Base-by-base conservation (phyloP, 1,284 basidiomycete genomes). In the Coniferiporia weirii region DNA sequence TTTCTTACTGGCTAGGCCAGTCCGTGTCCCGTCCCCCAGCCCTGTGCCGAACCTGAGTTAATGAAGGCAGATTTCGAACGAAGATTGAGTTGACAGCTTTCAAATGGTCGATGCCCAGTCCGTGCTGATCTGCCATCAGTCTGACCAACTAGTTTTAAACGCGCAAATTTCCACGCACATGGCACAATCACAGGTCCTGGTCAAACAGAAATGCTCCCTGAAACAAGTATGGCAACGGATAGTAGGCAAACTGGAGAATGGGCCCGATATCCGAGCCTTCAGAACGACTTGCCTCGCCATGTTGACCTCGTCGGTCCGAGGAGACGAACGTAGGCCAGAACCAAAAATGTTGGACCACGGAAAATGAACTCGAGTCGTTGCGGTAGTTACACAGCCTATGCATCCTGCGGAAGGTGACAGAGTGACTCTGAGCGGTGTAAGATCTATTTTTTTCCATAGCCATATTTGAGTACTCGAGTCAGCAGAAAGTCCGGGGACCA, bases 101-200 rank as follows among this genome's bases (percentile, higher is more conserved):
- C 50, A 52, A 52, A 48, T 32, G 12, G 15, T 44, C 34, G 34
- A n/a, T 58, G 20, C 32, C 56, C 56, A 27, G 52, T 58, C 51
- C 56, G 56, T 22, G 13, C 17, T 47, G 48, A 58, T 58, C 45
- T 52, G 45, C 17, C 32, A 58, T 38, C 22, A 38, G 43, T 27
- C 51, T 40, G 52, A 27, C 27, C 27, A 27, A 27, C 27, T 27
- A 5, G 27, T 27, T 52, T 22, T 36, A 47, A 45, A 38, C 34
- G 51, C n/a, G n/a, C n/a, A 27, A 43, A 50, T 38, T 38, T 52
- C 47, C 52, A 49, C 56, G 40, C 38, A 40, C 15, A 46, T 52
- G 45, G 49, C 40, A 44, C 35, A 36, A 58, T 20, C 49, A 53
- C 45, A 58, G 9, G 20, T 57, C 22, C 44, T 38, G 38, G 22